These are phyloP conservation scores for Camelina hispida DNA, from an alignment of 345 rosid genomes.

Conservation along the genomic window DNA sequence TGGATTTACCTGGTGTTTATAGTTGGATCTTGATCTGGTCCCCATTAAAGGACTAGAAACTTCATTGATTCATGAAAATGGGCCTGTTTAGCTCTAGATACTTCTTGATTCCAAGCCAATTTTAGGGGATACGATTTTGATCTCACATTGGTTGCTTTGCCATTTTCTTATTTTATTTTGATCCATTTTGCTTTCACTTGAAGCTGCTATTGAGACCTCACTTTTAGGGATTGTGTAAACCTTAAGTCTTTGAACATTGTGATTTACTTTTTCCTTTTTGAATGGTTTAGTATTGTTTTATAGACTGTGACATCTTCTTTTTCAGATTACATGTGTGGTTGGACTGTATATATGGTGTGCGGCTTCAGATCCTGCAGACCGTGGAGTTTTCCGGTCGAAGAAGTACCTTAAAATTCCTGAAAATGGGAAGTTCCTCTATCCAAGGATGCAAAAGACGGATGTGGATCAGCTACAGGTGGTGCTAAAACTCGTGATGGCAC, in stretches of 20 bases:
- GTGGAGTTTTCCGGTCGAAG: constrained; percentile 75
- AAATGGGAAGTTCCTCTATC: constrained; percentile 50
- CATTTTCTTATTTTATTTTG: constrained; percentile 3
- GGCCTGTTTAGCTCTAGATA: constrained; percentile 20
- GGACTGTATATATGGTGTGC: constrained; percentile 87
- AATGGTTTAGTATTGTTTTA: constrained; percentile 3
- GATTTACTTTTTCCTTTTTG: neutral
- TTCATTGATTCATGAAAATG: constrained; percentile 1
- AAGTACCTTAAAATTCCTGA: constrained; percentile 74
- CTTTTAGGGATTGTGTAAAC: neutral
- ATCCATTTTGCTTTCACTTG: neutral
- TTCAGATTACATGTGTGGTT: constrained; percentile 70
- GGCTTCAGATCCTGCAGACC: constrained; percentile 90
- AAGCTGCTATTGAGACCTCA: neutral
- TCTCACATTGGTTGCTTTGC: constrained; percentile 8
- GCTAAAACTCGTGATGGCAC: constrained; percentile 61
- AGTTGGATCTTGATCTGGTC: constrained; percentile 32
- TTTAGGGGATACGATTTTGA: neutral
- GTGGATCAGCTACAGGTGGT: constrained; percentile 61
- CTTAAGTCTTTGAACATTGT: neutral
- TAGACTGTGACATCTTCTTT: constrained; percentile 32
- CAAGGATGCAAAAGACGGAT: constrained; percentile 67
- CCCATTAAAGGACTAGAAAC: constrained; percentile 1
- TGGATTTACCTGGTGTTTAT: constrained; percentile 12
- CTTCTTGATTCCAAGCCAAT: constrained; percentile 2